These are phyloP conservation scores for Lipomyces orientalis DNA, from an alignment of 805 yeast species.

Conservation along the genomic window DNA sequence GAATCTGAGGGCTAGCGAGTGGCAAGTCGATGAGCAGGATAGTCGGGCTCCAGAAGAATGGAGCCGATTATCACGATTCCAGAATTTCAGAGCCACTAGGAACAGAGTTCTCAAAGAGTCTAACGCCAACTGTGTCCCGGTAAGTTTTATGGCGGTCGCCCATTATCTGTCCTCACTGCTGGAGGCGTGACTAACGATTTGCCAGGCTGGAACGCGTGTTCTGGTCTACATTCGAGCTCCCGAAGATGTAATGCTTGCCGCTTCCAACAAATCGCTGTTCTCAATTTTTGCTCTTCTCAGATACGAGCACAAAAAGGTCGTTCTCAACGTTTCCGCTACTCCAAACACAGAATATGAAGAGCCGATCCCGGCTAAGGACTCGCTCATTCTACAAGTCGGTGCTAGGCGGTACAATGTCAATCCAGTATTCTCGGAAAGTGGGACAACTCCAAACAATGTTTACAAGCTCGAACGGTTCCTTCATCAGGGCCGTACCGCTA, in stretches of 20 bases:
- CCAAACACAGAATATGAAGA: constrained; percentile 89
- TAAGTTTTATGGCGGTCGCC: constrained; percentile 7
- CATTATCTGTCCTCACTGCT: not conserved
- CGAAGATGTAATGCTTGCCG: constrained; percentile 60
- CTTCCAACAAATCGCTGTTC: constrained; percentile 60
- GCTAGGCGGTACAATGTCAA: constrained; percentile 82
- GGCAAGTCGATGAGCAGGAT: constrained; percentile 89
- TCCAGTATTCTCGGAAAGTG: constrained; percentile 80
- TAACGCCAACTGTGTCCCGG: constrained; percentile 42
- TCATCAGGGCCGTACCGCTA: constrained; percentile 72
- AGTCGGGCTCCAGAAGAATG: constrained; percentile 77
- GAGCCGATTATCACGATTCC: constrained; percentile 73
- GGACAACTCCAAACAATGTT: constrained; percentile 80
- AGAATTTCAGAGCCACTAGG: constrained; percentile 76
- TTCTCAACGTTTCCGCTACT: constrained; percentile 78
- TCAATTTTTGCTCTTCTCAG: constrained; percentile 74
- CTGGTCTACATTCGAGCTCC: constrained; percentile 59
- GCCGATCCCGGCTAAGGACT: constrained; percentile 83
- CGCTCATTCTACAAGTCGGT: constrained; percentile 88
- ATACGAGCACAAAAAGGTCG: constrained; percentile 86
- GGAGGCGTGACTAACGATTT: not conserved
- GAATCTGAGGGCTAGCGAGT: constrained; percentile 74
- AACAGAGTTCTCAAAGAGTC: constrained; percentile 70
- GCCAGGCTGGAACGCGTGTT: constrained; percentile 68
- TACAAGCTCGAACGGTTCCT: constrained; percentile 84